phyloP scores from a whole-genome alignment of 371 early-diverging fungal genomes.

The Mycotypha africana region DNA sequence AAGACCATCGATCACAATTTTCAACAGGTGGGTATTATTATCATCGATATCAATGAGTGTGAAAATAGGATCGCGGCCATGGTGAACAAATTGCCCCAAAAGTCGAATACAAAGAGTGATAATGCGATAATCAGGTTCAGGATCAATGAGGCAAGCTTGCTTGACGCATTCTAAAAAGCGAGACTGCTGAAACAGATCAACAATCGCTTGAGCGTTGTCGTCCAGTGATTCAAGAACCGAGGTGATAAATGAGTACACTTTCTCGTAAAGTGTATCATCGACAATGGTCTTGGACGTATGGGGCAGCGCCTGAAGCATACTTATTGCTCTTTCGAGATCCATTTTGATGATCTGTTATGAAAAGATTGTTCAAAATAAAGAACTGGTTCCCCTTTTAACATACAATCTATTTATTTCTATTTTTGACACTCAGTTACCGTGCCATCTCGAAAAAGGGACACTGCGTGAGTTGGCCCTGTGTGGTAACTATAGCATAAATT shows the following conservation, averaged over 20 bases:
- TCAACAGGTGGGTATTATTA: constrained; percentile 15
- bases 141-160: constrained; percentile 1
- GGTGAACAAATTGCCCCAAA: constrained; percentile 22
- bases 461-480: no score
- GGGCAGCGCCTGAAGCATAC: constrained; percentile 29
- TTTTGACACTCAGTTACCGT: no score
- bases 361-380: no score
- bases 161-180: neutral
- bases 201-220: no score
- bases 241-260: constrained; percentile 28
- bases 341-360: no score
- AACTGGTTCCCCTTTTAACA: no score
- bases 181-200: no score
- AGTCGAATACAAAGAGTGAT: constrained; percentile 31
- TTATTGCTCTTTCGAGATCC: constrained; percentile 23
- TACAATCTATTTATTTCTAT: no score
- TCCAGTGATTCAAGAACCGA: no score
- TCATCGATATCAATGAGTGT: neutral
- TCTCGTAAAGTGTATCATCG: constrained; percentile 44
- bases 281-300: constrained; percentile 36
- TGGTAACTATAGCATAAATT: no score
- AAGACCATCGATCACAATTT: constrained; percentile 7
- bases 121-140: constrained; percentile 37
- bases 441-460: no score
- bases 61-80: constrained; percentile 11